Base-by-base conservation (phyloP, 2,329 filamentous ascomycete species). In the Fusarium camptoceras region DNA sequence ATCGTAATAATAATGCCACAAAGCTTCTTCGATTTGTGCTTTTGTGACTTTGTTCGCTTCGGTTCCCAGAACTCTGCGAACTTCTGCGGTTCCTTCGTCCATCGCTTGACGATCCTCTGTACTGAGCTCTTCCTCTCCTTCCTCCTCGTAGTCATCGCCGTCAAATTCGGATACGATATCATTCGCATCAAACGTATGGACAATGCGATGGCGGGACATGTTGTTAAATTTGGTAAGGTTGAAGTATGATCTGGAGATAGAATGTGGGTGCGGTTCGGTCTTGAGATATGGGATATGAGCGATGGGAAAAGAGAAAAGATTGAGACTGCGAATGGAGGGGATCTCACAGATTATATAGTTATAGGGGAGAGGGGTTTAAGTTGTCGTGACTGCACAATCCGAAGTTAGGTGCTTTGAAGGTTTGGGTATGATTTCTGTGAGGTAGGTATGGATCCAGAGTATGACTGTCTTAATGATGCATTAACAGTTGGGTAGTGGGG, bases 1-100 rank as follows among this genome's bases (percentile, higher is more conserved):
- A 75, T 99, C 94, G 78, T 94, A 98, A 79, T 95, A 98, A 80
- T 98, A 98, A 80, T 99, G 89, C 94, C 94, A 98, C 18, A 99
- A 81, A 0, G 94, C 88, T 66, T 98, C 95, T 78, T 97, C 89
- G 67, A 98, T 95, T 76, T 97, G 91, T 39, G 76, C 79, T 47
- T 79, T 81, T 37, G 85, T 87, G 73, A 91, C 85, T 66, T 87
- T 89, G 69, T 81, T 81, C 31, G 85, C 83, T 64, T 88, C 84
- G 12, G 82, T 79, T 9, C 89, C 91, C n/a, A 97, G 83, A 11
- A 86, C 85, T 66, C 84, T 84, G 62, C 88, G 86, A 37, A 97
- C 91, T 69, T 90, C 85, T 41, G 85, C 83, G 1, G 91, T 93
- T 53, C 90, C 91, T 41, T 87, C 80, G 41, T 86, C 85, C 86